These are phyloP conservation scores for Penicillium mononematosum DNA, from an alignment of 495 filamentous ascomycete species.

Conservation along the genomic window DNA sequence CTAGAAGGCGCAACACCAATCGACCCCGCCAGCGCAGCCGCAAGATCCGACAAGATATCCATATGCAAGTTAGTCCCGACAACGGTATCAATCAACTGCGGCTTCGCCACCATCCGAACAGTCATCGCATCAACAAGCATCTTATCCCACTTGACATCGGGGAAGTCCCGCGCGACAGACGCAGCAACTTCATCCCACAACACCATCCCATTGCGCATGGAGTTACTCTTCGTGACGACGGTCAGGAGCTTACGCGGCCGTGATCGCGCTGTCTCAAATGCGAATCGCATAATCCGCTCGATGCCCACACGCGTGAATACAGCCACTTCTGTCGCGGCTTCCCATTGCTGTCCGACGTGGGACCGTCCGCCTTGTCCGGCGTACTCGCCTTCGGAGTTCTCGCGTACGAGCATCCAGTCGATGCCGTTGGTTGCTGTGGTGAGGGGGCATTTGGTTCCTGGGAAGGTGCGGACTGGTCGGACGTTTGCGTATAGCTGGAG, in stretches of 20 bases:
- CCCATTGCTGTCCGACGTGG: conserved; percentile 44
- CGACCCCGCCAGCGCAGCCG: conserved; percentile 47
- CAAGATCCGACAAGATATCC: conserved; percentile 53
- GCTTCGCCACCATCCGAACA: conserved; percentile 48
- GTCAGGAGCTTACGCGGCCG: conserved; percentile 44
- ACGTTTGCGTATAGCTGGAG: conserved; percentile 54
- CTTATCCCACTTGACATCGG: conserved; percentile 49
- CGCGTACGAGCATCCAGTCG: conserved; percentile 52
- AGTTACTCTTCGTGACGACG: conserved; percentile 53
- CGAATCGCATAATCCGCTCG: conserved; percentile 50
- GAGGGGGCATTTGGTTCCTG: conserved; percentile 44
- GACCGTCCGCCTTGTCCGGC: conserved; percentile 49
- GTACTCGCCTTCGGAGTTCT: conserved; percentile 54
- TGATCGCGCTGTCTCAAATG: conserved; percentile 43
- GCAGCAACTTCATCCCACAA: conserved; percentile 49
- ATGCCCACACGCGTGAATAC: conserved; percentile 49
- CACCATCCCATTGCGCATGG: conserved; percentile 51
- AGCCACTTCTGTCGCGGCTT: conserved; percentile 47
- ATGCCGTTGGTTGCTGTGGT: conserved; percentile 35
- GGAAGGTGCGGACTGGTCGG: conserved; percentile 45
- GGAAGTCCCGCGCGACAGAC: conserved; percentile 41
- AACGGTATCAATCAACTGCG: conserved; percentile 48
- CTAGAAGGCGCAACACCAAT: conserved; percentile 53
- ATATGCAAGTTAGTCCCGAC: conserved; percentile 53
- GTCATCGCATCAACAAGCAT: conserved; percentile 57